Evolutionary conservation across 2,329 filamentous ascomycete species (phyloP).

Genomic region (Zymoseptoria crescenta): DNA sequence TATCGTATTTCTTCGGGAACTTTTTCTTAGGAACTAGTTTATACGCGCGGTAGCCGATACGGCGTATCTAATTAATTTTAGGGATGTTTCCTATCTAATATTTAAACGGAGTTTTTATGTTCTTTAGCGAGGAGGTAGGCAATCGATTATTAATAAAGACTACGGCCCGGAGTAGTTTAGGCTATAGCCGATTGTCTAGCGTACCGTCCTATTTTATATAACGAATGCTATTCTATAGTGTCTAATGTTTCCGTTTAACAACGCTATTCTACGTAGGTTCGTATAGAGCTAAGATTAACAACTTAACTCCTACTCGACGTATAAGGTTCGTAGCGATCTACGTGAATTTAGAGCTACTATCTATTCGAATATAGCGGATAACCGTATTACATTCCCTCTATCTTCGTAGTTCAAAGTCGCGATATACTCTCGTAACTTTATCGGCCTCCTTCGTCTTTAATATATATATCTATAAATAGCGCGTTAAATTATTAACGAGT

Average conservation of each 20-base stretch:
- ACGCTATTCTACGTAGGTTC: neutral
- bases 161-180: neutral
- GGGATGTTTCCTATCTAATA: neutral
- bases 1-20: constrained; percentile 2
- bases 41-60: neutral
- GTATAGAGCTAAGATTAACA: neutral
- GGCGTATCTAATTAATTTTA: neutral
- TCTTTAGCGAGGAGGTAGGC: neutral
- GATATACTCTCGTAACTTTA: too few species aligned
- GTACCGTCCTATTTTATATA: neutral
- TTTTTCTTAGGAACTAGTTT: constrained; percentile 3
- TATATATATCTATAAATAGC: too few species aligned
- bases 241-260: neutral
- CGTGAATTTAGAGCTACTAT: neutral
- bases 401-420: too few species aligned
- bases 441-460: too few species aligned
- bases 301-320: neutral
- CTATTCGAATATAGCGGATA: neutral
- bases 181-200: neutral
- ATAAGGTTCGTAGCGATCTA: neutral
- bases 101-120: neutral
- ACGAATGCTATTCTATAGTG: constrained; percentile 1
- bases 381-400: too few species aligned
- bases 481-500: too few species aligned
- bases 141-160: neutral